Evolutionary conservation across 2,329 filamentous ascomycete species (phyloP).

Genomic region (Apiospora malaysiana): DNA sequence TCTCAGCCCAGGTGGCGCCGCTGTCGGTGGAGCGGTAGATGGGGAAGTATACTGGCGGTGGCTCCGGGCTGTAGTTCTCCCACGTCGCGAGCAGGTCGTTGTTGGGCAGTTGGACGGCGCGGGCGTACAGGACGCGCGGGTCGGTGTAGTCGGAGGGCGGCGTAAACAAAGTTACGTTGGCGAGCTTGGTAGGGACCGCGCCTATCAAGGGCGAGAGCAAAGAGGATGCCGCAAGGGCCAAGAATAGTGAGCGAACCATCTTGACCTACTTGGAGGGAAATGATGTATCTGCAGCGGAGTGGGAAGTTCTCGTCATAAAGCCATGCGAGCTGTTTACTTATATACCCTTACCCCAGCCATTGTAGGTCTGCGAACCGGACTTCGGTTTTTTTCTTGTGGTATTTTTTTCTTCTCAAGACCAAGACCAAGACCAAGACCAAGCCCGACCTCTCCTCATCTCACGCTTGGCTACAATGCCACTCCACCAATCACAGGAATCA

Average conservation of each 20-base stretch:
- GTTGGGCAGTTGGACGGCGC: constrained; percentile 49
- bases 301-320: not conserved
- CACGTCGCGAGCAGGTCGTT: constrained; percentile 58
- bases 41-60: constrained; percentile 60
- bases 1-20: constrained; percentile 66
- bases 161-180: constrained; percentile 40
- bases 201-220: not conserved
- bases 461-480: not conserved
- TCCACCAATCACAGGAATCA: constrained; percentile 3
- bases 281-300: not conserved
- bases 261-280: not conserved
- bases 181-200: not conserved
- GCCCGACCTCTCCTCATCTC: constrained; percentile 6
- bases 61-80: constrained; percentile 63
- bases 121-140: constrained; percentile 51
- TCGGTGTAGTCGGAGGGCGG: constrained; percentile 51
- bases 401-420: not conserved
- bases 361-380: not conserved
- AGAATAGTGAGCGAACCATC: not conserved
- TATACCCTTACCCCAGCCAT: not conserved
- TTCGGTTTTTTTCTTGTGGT: not conserved
- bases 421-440: not conserved
- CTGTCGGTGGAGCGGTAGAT: constrained; percentile 59
- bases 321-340: not conserved
- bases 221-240: constrained; percentile 8